Evolutionary conservation across 2,329 filamentous ascomycete genomes (phyloP).

Genomic region (Penicillium sp.): DNA sequence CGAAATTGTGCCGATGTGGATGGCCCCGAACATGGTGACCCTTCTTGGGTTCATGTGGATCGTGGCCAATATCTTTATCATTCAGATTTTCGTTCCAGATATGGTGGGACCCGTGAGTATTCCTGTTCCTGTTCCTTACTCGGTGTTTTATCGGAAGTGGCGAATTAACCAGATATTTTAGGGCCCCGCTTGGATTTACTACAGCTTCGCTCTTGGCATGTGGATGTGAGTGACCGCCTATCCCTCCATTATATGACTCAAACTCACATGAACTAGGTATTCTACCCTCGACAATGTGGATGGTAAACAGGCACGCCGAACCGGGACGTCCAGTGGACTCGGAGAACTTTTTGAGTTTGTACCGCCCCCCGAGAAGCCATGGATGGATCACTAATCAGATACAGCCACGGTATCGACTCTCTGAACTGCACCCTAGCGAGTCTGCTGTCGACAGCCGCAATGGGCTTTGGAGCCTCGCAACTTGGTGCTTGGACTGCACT

Average conservation of each 20-base stretch:
- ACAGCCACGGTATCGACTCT: slow-evolving; percentile 88
- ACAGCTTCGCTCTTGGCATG: slow-evolving; percentile 89
- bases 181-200: slow-evolving; percentile 90
- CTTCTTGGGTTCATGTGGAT: slow-evolving; percentile 94
- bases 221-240: slow-evolving; percentile 69
- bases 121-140: background rate
- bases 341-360: slow-evolving; percentile 89
- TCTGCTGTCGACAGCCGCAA: slow-evolving; percentile 84
- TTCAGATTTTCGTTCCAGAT: slow-evolving; percentile 83
- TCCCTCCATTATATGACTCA: background rate
- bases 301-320: slow-evolving; percentile 93
- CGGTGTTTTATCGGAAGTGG: background rate
- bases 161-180: slow-evolving; percentile 39
- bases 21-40: slow-evolving; percentile 97
- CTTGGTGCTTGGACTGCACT: slow-evolving; percentile 89
- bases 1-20: slow-evolving; percentile 87
- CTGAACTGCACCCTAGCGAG: slow-evolving; percentile 94
- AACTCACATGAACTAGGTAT: slow-evolving; percentile 50
- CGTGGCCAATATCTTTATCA: slow-evolving; percentile 71
- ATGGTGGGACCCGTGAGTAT: slow-evolving; percentile 76
- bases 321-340: slow-evolving; percentile 88
- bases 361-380: slow-evolving; percentile 8
- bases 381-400: slow-evolving; percentile 24
- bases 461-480: slow-evolving; percentile 81
- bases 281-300: slow-evolving; percentile 99